These are phyloP conservation scores for Leccinum variabile DNA, from an alignment of 1,284 basidiomycete species.

Conservation along the genomic window DNA sequence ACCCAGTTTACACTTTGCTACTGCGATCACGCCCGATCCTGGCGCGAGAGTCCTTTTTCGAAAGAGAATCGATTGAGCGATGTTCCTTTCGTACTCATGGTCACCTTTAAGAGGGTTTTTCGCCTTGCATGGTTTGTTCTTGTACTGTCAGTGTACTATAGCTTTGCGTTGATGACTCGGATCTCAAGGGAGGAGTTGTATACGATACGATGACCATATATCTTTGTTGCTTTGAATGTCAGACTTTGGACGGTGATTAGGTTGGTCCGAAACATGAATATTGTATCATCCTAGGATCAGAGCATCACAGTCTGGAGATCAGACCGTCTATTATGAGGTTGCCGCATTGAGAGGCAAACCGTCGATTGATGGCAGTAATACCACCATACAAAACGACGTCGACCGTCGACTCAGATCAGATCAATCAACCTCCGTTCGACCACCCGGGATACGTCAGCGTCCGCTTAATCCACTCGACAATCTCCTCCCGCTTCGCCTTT, in stretches of 20 bases:
- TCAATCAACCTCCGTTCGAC: conserved; percentile 41
- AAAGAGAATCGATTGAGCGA: conserved; percentile 6
- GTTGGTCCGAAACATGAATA: too few species aligned
- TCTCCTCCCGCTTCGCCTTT: conserved; percentile 64
- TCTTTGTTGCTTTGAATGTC: neutral
- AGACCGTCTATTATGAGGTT: too few species aligned
- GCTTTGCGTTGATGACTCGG: neutral
- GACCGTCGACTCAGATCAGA: conserved; percentile 11
- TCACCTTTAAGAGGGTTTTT: too few species aligned
- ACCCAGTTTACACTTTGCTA: neutral
- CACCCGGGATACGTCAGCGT: conserved; percentile 50
- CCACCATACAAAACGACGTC: neutral
- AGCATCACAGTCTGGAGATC: too few species aligned
- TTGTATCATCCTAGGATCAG: too few species aligned
- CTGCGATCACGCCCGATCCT: neutral
- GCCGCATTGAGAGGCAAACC: too few species aligned
- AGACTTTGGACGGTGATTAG: too few species aligned
- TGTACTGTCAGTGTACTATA: neutral
- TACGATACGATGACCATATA: too few species aligned
- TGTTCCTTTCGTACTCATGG: neutral
- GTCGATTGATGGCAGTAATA: too few species aligned
- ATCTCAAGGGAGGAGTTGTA: neutral
- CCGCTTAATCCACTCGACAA: conserved; percentile 69
- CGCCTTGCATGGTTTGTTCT: neutral
- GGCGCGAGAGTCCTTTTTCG: conserved; percentile 18